Percentiles rank a stretch among this genome's conserved stretches.
Conservation (phyloP, 2,329 filamentous ascomycete genomes). For the Fusarium camptoceras region DNA sequence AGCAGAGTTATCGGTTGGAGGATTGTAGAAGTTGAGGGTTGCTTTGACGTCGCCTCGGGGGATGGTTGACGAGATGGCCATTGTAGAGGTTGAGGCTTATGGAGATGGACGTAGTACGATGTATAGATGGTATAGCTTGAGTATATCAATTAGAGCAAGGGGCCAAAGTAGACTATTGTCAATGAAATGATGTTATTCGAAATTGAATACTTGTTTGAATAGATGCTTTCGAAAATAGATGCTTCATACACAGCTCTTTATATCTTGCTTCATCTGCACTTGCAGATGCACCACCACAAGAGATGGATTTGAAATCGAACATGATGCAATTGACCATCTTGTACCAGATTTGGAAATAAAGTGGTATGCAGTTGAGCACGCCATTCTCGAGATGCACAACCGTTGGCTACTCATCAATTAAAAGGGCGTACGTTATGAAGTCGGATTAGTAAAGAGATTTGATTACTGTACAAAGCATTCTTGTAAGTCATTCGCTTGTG, state of each 20-base stretch:
- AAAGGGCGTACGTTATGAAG: constrained; percentile 27
- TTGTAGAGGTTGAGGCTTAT: constrained; percentile 38
- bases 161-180: constrained; percentile 5
- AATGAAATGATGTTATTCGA: neutral
- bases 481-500: neutral
- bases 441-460: constrained; percentile 41
- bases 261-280: constrained; percentile 14
- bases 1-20: constrained; percentile 67
- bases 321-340: constrained; percentile 25
- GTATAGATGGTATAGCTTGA: neutral
- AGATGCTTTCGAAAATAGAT: constrained; percentile 11
- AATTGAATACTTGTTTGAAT: neutral
- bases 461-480: constrained; percentile 40
- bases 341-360: constrained; percentile 32
- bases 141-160: neutral
- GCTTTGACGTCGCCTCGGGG: constrained; percentile 72
- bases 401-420: constrained; percentile 40
- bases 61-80: constrained; percentile 57
- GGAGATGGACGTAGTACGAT: neutral
- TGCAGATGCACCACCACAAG: constrained; percentile 4
- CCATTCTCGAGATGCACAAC: constrained; percentile 32
- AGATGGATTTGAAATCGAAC: constrained; percentile 49
- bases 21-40: constrained; percentile 72
- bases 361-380: constrained; percentile 41
- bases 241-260: constrained; percentile 32